Evolutionary conservation across 2,329 filamentous ascomycete species (phyloP).

Genomic region (Colletotrichum sp.): DNA sequence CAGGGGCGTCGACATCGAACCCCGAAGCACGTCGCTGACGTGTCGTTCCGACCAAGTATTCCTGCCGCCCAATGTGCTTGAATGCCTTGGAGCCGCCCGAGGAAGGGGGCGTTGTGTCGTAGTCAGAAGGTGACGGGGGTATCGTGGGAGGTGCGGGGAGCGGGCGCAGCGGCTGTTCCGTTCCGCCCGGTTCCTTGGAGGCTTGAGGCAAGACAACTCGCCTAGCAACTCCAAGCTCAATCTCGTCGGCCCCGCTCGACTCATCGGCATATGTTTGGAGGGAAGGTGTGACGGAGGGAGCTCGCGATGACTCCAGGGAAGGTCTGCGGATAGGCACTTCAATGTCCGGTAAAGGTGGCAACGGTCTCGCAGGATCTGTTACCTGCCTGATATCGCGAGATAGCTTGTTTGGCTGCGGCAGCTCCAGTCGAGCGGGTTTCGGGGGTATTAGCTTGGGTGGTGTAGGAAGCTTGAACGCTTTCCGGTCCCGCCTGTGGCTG

Average conservation of each 20-base stretch:
- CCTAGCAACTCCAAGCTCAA: constrained; percentile 29
- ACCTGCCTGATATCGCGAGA: constrained; percentile 27
- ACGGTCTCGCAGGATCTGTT: constrained; percentile 28
- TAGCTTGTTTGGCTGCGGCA: constrained; percentile 37
- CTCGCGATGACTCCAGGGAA: constrained; percentile 17
- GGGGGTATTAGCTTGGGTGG: constrained; percentile 31
- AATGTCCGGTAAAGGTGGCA: constrained; percentile 32
- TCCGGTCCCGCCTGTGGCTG: not conserved
- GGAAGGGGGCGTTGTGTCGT: constrained; percentile 22
- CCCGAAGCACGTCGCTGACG: not conserved
- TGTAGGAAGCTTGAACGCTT: constrained; percentile 16
- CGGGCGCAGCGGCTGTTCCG: not conserved
- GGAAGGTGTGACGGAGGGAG: constrained; percentile 29
- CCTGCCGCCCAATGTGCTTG: not conserved
- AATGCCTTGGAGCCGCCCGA: not conserved
- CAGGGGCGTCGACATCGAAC: not conserved
- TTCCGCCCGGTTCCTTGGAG: not conserved
- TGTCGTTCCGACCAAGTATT: not conserved
- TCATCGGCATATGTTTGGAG: constrained; percentile 24
- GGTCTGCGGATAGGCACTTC: constrained; percentile 21
- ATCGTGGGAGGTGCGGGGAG: not conserved
- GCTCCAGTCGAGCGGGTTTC: not conserved
- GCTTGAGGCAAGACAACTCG: constrained; percentile 5
- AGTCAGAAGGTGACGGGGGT: constrained; percentile 25
- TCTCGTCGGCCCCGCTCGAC: constrained; percentile 21